A percentile compares a stretch with the other conserved stretches of the same genome.
Evolutionary conservation across 1,284 basidiomycete species (phyloP).

Genomic region (Trichosporon inkin): DNA sequence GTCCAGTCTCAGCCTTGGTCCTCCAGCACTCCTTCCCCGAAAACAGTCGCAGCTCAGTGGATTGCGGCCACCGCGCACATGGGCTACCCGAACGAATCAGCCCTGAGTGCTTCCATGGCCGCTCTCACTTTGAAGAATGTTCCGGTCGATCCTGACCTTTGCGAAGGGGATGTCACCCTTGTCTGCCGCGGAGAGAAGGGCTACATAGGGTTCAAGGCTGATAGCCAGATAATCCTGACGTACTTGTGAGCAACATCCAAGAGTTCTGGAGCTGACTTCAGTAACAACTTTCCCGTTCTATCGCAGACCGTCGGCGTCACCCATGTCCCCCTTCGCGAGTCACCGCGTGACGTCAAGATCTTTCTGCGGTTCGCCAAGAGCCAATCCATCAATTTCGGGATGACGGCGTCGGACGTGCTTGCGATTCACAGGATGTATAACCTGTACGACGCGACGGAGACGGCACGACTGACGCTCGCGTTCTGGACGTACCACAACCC

Average conservation of each 20-base stretch:
- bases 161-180: not conserved
- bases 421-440: not conserved
- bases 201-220: not conserved
- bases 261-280: not conserved
- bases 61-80: not conserved
- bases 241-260: not conserved
- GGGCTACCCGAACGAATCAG: not conserved
- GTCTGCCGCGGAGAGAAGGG: not conserved
- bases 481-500: conserved; percentile 1
- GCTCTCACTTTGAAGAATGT: not conserved
- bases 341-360: not conserved
- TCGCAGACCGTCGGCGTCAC: not conserved
- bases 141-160: not conserved
- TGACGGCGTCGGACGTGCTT: not conserved
- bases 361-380: not conserved
- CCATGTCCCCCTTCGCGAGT: not conserved
- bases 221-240: not conserved
- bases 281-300: not conserved
- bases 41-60: not conserved
- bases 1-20: not conserved
- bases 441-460: not conserved
- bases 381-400: not conserved
- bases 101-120: not conserved
- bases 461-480: not conserved
- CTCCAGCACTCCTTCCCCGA: not conserved